These are phyloP conservation scores for Delonix regia DNA, from an alignment of 306 rosid genomes.

Conservation along the genomic window DNA sequence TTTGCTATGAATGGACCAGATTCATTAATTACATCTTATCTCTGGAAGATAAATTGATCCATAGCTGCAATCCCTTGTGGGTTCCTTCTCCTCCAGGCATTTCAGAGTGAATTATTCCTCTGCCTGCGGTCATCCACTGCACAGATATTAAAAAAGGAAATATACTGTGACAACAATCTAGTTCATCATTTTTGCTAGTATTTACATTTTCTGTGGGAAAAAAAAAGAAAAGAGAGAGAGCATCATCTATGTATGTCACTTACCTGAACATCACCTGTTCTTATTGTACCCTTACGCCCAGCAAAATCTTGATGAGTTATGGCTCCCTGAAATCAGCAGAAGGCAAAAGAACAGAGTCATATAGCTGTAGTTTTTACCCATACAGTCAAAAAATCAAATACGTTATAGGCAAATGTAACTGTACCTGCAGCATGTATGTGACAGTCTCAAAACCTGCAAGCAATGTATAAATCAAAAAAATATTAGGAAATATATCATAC, in stretches of 20 bases:
- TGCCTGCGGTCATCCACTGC: conserved; percentile 99
- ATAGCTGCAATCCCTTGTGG: conserved; percentile 84
- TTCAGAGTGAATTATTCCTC: conserved; percentile 97
- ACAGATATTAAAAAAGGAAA: background rate
- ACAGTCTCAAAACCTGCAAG: conserved; percentile 78
- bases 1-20: background rate
- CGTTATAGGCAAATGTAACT: background rate
- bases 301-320: conserved; percentile 97
- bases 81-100: conserved; percentile 86
- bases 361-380: background rate
- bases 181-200: background rate
- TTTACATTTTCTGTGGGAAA: background rate
- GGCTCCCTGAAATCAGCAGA: conserved; percentile 65
- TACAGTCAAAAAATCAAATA: background rate
- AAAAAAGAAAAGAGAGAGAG: background rate
- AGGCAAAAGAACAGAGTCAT: background rate
- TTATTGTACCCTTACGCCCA: conserved; percentile 89
- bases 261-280: conserved; percentile 92
- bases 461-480: conserved; percentile 28
- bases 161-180: background rate
- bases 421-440: conserved; percentile 77
- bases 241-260: background rate
- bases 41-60: conserved; percentile 81
- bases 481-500: background rate
- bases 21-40: conserved; percentile 74